Conservation (phyloP, 352 stramenopile genomes). For the Plasmopara viticola region DNA sequence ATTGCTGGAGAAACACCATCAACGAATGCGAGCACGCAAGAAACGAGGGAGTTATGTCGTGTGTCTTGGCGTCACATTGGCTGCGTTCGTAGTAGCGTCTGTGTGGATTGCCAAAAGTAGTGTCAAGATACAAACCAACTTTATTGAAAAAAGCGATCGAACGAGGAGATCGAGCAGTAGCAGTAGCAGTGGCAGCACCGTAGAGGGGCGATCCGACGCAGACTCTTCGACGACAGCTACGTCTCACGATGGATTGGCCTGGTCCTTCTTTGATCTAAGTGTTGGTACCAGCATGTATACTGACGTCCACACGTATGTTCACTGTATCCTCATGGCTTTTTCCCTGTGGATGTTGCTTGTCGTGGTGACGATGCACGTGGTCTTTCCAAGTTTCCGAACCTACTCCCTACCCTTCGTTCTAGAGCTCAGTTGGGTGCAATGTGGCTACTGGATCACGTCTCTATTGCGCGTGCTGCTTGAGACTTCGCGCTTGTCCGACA, state of each 20-base stretch:
- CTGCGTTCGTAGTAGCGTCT: slow-evolving; percentile 50
- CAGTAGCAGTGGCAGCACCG: slow-evolving; percentile 5
- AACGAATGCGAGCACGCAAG: slow-evolving; percentile 43
- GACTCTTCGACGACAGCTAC: slow-evolving; percentile 12
- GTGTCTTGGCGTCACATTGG: slow-evolving; percentile 52
- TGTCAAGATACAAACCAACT: slow-evolving; percentile 33
- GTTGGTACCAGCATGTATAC: slow-evolving; percentile 16
- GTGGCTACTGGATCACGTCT: slow-evolving; percentile 66
- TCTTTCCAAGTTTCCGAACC: slow-evolving; percentile 65
- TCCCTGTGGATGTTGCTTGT: slow-evolving; percentile 74
- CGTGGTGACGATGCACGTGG: slow-evolving; percentile 68
- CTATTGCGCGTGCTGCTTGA: slow-evolving; percentile 58
- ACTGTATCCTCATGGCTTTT: slow-evolving; percentile 69
- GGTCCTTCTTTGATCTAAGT: slow-evolving; percentile 4
- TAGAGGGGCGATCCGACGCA: slow-evolving; percentile 8
- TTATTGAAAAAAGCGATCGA: slow-evolving; percentile 11
- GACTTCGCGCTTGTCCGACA: slow-evolving; percentile 30
- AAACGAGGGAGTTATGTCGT: slow-evolving; percentile 56
- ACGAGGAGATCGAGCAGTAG: slow-evolving; percentile 4
- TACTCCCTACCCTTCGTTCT: slow-evolving; percentile 67
- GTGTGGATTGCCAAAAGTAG: slow-evolving; percentile 49
- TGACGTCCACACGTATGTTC: slow-evolving; percentile 53
- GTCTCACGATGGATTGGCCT: slow-evolving; percentile 6
- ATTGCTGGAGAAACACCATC: slow-evolving; percentile 47
- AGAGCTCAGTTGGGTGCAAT: slow-evolving; percentile 60